Evolutionary conservation across 2,329 filamentous ascomycete genomes (phyloP).

Genomic region (Chaetomiaceae sp.): DNA sequence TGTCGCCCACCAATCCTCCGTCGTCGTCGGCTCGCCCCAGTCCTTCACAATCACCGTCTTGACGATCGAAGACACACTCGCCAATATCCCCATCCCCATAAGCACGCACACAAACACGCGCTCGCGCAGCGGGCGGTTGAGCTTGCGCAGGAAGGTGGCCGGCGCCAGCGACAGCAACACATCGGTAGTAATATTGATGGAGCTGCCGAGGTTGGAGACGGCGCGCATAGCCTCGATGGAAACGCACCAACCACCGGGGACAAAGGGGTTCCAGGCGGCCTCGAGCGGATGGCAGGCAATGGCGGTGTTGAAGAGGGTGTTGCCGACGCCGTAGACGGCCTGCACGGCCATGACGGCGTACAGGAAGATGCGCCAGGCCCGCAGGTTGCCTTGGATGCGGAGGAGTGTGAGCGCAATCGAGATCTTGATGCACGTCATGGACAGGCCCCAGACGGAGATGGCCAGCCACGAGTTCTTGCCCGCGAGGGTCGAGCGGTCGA

Average conservation of each 20-base stretch:
- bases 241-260: slow-evolving; percentile 13
- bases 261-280: slow-evolving; percentile 16
- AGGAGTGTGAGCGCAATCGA: slow-evolving; percentile 21
- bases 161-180: slow-evolving; percentile 21
- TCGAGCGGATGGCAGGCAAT: slow-evolving; percentile 19
- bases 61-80: slow-evolving; percentile 17
- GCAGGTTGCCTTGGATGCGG: slow-evolving; percentile 17
- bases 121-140: slow-evolving; percentile 22
- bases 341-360: slow-evolving; percentile 17
- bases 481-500: slow-evolving; percentile 1
- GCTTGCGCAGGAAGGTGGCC: slow-evolving; percentile 19
- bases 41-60: slow-evolving; percentile 21
- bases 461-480: slow-evolving; percentile 21
- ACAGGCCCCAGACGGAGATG: slow-evolving; percentile 20
- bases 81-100: slow-evolving; percentile 24
- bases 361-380: slow-evolving; percentile 19
- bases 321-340: slow-evolving; percentile 19
- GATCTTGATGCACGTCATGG: slow-evolving; percentile 23
- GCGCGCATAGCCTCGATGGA: slow-evolving; percentile 10
- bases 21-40: slow-evolving; percentile 9
- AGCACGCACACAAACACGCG: slow-evolving; percentile 21
- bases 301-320: slow-evolving; percentile 18
- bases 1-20: slow-evolving; percentile 16
- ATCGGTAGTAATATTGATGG: slow-evolving; percentile 22
- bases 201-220: slow-evolving; percentile 16